Evolutionary conservation across 768 basidiomycete species (phyloP).

Genomic region (Steccherinum ochraceum): DNA sequence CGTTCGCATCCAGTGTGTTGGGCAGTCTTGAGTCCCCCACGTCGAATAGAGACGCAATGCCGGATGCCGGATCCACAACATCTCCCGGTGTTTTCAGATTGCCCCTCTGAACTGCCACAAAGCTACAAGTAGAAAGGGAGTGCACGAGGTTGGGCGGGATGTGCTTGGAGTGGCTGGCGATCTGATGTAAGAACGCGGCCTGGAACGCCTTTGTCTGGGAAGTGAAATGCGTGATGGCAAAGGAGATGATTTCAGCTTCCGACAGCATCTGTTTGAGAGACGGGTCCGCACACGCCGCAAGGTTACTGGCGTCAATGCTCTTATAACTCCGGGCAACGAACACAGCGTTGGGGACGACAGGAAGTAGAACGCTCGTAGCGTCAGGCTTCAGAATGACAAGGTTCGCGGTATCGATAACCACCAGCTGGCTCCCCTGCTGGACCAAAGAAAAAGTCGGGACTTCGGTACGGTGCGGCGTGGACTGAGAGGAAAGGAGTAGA

Average conservation of each 20-base stretch:
- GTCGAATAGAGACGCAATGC: background rate
- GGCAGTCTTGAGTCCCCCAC: background rate
- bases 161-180: background rate
- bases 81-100: background rate
- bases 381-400: background rate
- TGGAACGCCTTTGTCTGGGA: background rate
- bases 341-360: background rate
- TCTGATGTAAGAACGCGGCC: background rate
- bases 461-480: too few relatives aligned
- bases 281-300: background rate
- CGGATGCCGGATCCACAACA: background rate
- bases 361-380: background rate
- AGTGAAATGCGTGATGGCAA: background rate
- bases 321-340: background rate
- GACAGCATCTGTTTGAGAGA: background rate
- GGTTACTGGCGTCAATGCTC: background rate
- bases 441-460: background rate
- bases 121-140: background rate
- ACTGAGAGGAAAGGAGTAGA: background rate
- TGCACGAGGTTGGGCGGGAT: background rate
- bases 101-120: background rate
- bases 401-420: background rate
- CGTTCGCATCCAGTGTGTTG: background rate
- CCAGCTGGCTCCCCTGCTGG: background rate
- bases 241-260: background rate